Percentiles rank a stretch among this genome's conserved stretches.
These are phyloP conservation scores for Ambrosiella beaveri DNA, from an alignment of 2,329 filamentous ascomycete species.

Conservation along the genomic window DNA sequence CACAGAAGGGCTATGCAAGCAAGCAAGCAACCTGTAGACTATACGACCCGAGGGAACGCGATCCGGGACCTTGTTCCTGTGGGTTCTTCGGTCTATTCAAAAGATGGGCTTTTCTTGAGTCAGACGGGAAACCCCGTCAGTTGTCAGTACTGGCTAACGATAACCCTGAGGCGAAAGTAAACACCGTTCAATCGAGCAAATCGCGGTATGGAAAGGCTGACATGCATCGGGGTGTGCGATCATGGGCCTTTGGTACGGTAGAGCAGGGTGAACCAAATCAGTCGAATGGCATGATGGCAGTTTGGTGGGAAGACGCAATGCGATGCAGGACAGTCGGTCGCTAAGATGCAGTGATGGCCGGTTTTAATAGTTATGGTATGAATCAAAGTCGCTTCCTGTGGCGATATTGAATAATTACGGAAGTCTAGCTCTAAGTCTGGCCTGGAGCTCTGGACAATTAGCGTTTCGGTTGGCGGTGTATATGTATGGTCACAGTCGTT, in stretches of 20 bases:
- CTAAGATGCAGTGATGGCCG: neutral
- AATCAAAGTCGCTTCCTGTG: neutral
- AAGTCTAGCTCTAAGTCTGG: neutral
- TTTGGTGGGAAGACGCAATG: neutral
- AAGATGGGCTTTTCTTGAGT: too few relatives aligned
- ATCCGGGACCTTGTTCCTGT: neutral
- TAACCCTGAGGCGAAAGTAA: neutral
- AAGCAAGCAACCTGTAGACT: neutral
- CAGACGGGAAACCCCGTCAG: neutral
- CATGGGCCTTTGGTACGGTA: neutral
- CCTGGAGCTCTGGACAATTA: too few relatives aligned
- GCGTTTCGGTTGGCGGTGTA: too few relatives aligned
- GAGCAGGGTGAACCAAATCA: neutral
- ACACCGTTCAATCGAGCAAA: neutral
- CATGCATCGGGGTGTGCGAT: neutral
- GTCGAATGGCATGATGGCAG: neutral
- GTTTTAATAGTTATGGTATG: neutral
- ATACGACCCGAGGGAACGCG: neutral
- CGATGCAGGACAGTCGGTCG: neutral
- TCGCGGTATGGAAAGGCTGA: neutral
- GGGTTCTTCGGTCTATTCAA: neutral
- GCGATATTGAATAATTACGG: neutral
- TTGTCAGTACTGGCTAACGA: neutral
- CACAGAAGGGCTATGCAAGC: neutral
- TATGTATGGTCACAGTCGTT: too few relatives aligned